Conservation (phyloP, 352 stramenopile species). For the Globisporangium lucens region DNA sequence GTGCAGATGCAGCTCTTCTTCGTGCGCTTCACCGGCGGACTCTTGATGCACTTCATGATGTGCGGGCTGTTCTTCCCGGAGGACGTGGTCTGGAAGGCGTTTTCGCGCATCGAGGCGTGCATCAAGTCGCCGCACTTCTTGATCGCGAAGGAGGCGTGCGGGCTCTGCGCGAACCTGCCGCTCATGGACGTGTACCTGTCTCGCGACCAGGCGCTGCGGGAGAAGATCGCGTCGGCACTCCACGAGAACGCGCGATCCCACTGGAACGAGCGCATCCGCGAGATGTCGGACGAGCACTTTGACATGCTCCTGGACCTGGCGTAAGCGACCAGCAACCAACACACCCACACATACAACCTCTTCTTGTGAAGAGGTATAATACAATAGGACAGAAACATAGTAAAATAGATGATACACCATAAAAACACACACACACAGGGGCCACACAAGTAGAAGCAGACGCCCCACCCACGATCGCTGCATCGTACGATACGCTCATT, state of each 20-base stretch:
- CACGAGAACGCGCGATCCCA: conserved; percentile 63
- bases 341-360: neutral
- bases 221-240: conserved; percentile 57
- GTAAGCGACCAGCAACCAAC: conserved; percentile 15
- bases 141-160: conserved; percentile 67
- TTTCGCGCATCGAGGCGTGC: conserved; percentile 44
- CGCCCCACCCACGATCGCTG: neutral
- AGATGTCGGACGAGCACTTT: conserved; percentile 79
- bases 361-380: conserved; percentile 1
- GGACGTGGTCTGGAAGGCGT: conserved; percentile 45
- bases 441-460: neutral
- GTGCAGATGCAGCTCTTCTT: conserved; percentile 78
- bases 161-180: conserved; percentile 55
- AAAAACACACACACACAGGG: conserved; percentile 6
- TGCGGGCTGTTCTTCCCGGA: conserved; percentile 46
- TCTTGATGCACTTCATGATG: conserved; percentile 63
- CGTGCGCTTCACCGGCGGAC: conserved; percentile 54
- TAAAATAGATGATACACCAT: conserved; percentile 11
- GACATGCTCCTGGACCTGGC: conserved; percentile 78
- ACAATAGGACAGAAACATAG: conserved; percentile 10
- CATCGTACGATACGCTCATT: conserved; percentile 1
- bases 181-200: conserved; percentile 73
- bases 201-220: conserved; percentile 46
- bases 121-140: conserved; percentile 74
- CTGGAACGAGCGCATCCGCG: conserved; percentile 76